Conservation (phyloP, 331 rosid genomes). For the Spiraea crenata region DNA sequence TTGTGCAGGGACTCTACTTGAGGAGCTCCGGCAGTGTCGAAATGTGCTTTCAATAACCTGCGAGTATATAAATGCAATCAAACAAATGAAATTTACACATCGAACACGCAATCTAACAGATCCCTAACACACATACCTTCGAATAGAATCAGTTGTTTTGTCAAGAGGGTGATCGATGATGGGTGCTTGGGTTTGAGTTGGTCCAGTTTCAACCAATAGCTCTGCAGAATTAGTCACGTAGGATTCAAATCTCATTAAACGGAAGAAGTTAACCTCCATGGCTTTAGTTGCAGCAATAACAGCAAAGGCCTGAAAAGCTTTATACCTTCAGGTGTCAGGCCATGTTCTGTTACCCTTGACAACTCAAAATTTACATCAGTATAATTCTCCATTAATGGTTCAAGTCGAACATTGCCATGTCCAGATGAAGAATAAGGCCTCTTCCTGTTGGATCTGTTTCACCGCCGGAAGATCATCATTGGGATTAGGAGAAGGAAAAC, state of each 20-base stretch:
- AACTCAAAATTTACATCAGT: conserved; percentile 47
- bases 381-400: conserved; percentile 53
- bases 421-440: conserved; percentile 52
- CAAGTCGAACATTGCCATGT: conserved; percentile 54
- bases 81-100: not conserved
- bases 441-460: conserved; percentile 50
- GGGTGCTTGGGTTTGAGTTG: conserved; percentile 60
- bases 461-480: conserved; percentile 22
- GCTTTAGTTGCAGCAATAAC: not conserved
- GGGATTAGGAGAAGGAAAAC: conserved; percentile 1
- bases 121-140: conserved; percentile 37
- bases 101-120: not conserved
- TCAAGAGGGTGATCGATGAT: conserved; percentile 41
- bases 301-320: conserved; percentile 9
- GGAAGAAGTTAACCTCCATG: not conserved
- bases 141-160: conserved; percentile 59
- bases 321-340: conserved; percentile 60
- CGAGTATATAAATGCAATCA: conserved; percentile 9
- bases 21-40: conserved; percentile 63
- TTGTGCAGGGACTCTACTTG: conserved; percentile 57
- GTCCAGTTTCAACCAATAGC: conserved; percentile 72
- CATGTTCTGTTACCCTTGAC: conserved; percentile 42
- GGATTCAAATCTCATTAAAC: not conserved
- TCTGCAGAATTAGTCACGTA: conserved; percentile 46
- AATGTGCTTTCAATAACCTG: conserved; percentile 81